Evolutionary conservation across 2,329 filamentous ascomycete genomes (phyloP), one percentile per base, ranked within the genome.

Genomic region (Cryphonectria naterciae): DNA sequence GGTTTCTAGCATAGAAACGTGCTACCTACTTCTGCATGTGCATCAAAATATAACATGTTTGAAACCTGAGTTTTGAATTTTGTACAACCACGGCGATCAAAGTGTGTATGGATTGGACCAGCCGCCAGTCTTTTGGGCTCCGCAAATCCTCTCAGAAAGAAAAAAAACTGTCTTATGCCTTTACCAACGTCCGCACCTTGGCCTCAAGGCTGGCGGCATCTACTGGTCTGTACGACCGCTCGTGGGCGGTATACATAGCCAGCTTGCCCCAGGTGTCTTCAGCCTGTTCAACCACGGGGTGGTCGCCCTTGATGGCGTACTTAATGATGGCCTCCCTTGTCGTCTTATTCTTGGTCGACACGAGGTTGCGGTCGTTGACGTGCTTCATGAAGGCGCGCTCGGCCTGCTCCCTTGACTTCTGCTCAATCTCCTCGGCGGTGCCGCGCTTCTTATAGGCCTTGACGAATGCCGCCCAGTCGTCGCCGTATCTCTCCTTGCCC

Each of bases 261-360:
- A 83, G 71, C 35, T 74, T 74, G 8, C 70, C 78, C 25, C 78
- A 46, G 22, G 79, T 75, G 46, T 82, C 77, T 11, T 58, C 63
- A 0, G 74, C 37, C 1, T 78, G 76, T 6, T 77, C 77, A 65
- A 77, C 79, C 70, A 74, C 68, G 3, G 80, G 77, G 74, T 84
- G 82, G 67, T 78, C 77, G 64, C 83, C 83, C 67, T 79, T 77
- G 60, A 85, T 73, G 3, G 79, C 77, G 49, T 77, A 74, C 71
- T 83, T 79, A 10, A 83, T 67, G 13, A 85, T 79, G 22, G 81
- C 81, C 68, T 74, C 73, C 75, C 75, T 79, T 6, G 71, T 69
- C 17, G 39, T 71, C 58, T 67, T 67, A 28, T 76, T 78, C 64
- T 73, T 65, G 35, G 69, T 73, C 66, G 25, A n/a, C 41, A 17